Base-by-base conservation (phyloP, 495 filamentous ascomycete genomes). In the Aspergillus kassunensis region DNA sequence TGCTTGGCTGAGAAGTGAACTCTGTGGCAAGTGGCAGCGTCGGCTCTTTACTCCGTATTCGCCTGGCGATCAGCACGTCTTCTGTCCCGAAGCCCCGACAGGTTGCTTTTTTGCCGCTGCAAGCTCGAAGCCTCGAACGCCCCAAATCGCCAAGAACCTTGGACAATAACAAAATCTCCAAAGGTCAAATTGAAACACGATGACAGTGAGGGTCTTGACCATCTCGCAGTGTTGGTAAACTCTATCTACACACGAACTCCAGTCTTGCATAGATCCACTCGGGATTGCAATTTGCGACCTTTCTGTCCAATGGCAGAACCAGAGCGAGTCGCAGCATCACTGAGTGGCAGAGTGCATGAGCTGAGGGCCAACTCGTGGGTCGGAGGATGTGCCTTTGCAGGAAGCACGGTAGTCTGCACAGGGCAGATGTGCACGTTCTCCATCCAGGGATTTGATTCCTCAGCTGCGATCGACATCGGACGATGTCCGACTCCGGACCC, bases 311-410 rank as follows among this genome's bases (percentile, higher is more conserved):
- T 40, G 2, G 37, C 18, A 19, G 19, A 12, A 40, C 9, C 37
- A 21, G 16, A 12, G 10, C 18, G 20, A n/a, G 35, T 6, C 5
- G 4, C n/a, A n/a, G n/a, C n/a, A n/a, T n/a, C n/a, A n/a, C n/a
- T n/a, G n/a, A n/a, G n/a, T n/a, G n/a, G n/a, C n/a, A n/a, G n/a
- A 18, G 4, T 37, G 1, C 18, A 40, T 11, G 16, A 40, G 37
- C 37, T 40, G 37, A 40, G 37, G 18, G 21, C 37, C 12, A 35
- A 11, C 5, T 40, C 37, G 37, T 23, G 37, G 16, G 37, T 21
- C 37, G 21, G n/a, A n/a, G n/a, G n/a, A 37, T 53, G 50, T 45
- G 50, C 45, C 41, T 44, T 45, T 53, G 50, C 50, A n/a, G n/a
- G n/a, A n/a, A n/a, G n/a, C n/a, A 53, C 30, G 50, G 40, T 33